phyloP scores from a whole-genome alignment of 495 filamentous ascomycete species.

The Aspergillus sparsus region DNA sequence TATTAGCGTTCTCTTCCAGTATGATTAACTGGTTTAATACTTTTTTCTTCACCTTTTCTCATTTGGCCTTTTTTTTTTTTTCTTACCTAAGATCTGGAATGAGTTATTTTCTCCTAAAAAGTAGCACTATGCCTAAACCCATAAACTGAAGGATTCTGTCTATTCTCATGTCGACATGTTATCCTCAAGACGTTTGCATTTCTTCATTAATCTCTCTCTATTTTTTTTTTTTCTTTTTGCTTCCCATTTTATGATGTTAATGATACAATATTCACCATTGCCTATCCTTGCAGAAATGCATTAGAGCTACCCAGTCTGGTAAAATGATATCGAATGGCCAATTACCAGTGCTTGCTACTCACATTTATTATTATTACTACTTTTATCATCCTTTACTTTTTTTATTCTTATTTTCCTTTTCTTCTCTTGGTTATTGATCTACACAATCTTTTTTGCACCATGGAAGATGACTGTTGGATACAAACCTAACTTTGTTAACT shows the following conservation, averaged over 20 bases:
- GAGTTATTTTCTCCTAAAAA: slow-evolving; percentile 14
- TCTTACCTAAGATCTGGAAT: slow-evolving; percentile 17
- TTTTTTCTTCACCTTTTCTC: slow-evolving; percentile 12
- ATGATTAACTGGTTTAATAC: slow-evolving; percentile 54
- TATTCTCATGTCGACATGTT: slow-evolving; percentile 12
- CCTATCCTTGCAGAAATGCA: slow-evolving; percentile 2
- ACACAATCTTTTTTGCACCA: not conserved
- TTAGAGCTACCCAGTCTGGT: not conserved
- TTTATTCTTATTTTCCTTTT: no score
- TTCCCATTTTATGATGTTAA: slow-evolving; percentile 15
- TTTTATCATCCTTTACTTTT: no score
- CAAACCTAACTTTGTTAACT: not conserved
- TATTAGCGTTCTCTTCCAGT: slow-evolving; percentile 95
- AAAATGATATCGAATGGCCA: not conserved
- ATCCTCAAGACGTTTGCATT: slow-evolving; percentile 22
- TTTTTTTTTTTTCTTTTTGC: no score
- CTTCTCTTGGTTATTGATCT: not conserved
- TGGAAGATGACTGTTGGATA: not conserved
- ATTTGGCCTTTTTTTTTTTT: slow-evolving; percentile 16
- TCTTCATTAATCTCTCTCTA: slow-evolving; percentile 7
- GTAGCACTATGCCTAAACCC: slow-evolving; percentile 20
- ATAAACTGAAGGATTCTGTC: slow-evolving; percentile 19
- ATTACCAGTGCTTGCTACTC: not conserved
- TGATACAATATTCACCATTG: slow-evolving; percentile 12
- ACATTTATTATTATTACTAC: not conserved